These are phyloP conservation scores for Neurospora intermedia DNA, from an alignment of 495 filamentous ascomycete species.

Conservation along the genomic window DNA sequence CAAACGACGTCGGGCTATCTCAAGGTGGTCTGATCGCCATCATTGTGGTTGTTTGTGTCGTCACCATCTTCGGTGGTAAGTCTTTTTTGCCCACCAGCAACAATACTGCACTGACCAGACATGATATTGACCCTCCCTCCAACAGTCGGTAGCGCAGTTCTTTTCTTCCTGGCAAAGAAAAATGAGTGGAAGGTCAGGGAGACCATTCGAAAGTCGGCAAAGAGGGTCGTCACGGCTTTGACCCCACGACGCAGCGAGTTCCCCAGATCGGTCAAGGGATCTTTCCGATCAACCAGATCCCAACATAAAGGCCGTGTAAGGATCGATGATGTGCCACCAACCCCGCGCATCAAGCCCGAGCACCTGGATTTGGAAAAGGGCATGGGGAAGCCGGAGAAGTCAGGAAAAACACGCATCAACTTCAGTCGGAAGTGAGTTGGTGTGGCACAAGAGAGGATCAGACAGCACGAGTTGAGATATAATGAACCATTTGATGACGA, in stretches of 20 bases:
- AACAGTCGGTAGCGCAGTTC: slow-evolving; percentile 34
- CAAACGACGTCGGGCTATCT: slow-evolving; percentile 42
- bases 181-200: slow-evolving; percentile 45
- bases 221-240: slow-evolving; percentile 41
- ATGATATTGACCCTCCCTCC: background rate
- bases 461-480: background rate
- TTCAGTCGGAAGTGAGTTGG: slow-evolving; percentile 20
- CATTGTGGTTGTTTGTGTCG: slow-evolving; percentile 47
- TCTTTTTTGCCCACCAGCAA: background rate
- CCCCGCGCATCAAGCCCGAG: slow-evolving; percentile 32
- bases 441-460: background rate
- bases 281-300: slow-evolving; percentile 10
- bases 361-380: slow-evolving; percentile 42
- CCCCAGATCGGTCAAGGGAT: slow-evolving; percentile 39
- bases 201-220: slow-evolving; percentile 41
- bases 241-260: slow-evolving; percentile 45
- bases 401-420: slow-evolving; percentile 16
- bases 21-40: slow-evolving; percentile 51
- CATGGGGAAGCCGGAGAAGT: slow-evolving; percentile 25
- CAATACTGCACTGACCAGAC: background rate
- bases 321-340: slow-evolving; percentile 41
- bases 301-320: slow-evolving; percentile 17
- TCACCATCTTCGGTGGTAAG: slow-evolving; percentile 48
- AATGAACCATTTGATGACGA: background rate
- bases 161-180: slow-evolving; percentile 48